phyloP scores from a whole-genome alignment of 768 basidiomycete genomes.

The Kwoniella sp. region DNA sequence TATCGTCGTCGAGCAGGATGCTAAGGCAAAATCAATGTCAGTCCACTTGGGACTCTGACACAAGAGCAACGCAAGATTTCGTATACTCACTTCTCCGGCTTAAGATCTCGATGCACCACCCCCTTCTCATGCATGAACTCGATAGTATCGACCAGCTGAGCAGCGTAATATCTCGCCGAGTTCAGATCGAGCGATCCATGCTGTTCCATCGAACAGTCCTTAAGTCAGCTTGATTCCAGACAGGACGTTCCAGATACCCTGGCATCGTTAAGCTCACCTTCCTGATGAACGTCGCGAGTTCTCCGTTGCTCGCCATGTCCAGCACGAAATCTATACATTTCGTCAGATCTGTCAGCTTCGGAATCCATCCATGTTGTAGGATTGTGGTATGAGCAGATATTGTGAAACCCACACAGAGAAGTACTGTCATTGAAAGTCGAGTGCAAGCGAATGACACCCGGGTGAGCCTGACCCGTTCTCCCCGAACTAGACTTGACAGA shows the following conservation, averaged over 20 bases:
- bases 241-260: too few relatives aligned
- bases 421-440: constrained; percentile 54
- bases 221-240: too few relatives aligned
- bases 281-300: constrained; percentile 57
- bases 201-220: too few relatives aligned
- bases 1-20: constrained; percentile 79
- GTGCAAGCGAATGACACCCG: constrained; percentile 51
- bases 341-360: too few relatives aligned
- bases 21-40: constrained; percentile 79
- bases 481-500: constrained; percentile 27
- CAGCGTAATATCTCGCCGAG: constrained; percentile 81
- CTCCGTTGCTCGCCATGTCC: constrained; percentile 58
- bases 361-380: too few relatives aligned
- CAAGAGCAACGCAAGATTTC: not conserved
- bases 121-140: constrained; percentile 87
- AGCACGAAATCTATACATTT: constrained; percentile 57
- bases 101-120: constrained; percentile 75
- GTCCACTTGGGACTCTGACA: not conserved
- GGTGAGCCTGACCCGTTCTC: constrained; percentile 37
- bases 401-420: constrained; percentile 52
- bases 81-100: constrained; percentile 58
- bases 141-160: constrained; percentile 84
- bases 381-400: too few relatives aligned
- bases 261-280: constrained; percentile 52
- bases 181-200: constrained; percentile 81